Base-by-base conservation (phyloP, 345 rosid species). In the Salix udensis region DNA sequence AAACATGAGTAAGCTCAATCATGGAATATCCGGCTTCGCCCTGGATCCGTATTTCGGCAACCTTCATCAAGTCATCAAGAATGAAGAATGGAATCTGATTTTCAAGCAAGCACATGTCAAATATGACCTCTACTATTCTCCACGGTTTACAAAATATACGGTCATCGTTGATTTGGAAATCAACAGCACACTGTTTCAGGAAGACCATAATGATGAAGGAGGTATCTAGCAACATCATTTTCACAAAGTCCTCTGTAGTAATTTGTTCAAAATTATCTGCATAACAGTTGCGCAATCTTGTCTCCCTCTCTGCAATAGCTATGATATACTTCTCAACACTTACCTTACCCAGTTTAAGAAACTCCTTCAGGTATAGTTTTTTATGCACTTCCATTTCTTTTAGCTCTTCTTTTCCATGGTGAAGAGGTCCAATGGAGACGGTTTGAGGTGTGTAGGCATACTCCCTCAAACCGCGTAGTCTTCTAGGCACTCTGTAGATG, bases 1-100 rank as follows among this genome's bases (percentile, higher is more conserved):
- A 37, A 2, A 1, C 2, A 67, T 8, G 1, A 16, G 70, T 12
- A 39, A 67, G 50, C 40, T 34, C 0, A 0, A 8, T 30, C 50
- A 67, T 37, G 28, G 23, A 36, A 16, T 1, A 4, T 36, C 8
- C 0, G 23, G 18, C 3, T 0, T 18, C 6, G 1, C 31, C 31
- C 31, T 30, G 39, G 30, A 0, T 4, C 24, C 0, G 46, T 1
- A n/a, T 62, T 10, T 79, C 7, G 68, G 76, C 70, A 16, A 69
- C 31, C 3, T 60, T 34, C n/a, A 68, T 65, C 7, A 82, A 14
- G 10, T 80, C 85, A 2, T 53, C 55, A n/a, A 82, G 70, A n/a
- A 85, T 77, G 46, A 78, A 77, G 19, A 74, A 74, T 3, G 87
- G 84, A 74, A 82, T 37, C 73, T 85, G 84, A 69, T 82, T 85